Conservation (phyloP, 768 basidiomycete species). For the Russula emetica region DNA sequence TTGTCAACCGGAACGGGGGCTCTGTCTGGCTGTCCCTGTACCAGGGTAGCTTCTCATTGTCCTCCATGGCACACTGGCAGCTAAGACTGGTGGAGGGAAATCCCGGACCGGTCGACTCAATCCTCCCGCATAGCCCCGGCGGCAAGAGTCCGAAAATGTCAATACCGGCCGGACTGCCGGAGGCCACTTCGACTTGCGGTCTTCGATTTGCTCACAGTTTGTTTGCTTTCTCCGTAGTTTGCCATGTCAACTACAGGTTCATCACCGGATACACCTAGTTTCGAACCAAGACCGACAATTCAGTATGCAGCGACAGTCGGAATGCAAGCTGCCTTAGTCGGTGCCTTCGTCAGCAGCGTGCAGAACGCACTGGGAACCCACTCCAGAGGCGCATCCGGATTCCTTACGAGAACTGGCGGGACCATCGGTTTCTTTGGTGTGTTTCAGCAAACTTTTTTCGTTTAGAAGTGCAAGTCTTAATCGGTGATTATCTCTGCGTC, state of each 20-base stretch:
- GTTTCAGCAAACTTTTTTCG: slow-evolving; percentile 30
- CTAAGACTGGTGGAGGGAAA: no score
- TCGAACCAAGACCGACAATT: slow-evolving; percentile 52
- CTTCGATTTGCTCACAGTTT: background rate
- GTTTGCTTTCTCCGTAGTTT: background rate
- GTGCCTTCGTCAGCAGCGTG: slow-evolving; percentile 62
- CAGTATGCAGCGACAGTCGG: slow-evolving; percentile 53
- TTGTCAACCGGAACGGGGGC: slow-evolving; percentile 42
- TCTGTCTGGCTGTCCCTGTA: slow-evolving; percentile 36
- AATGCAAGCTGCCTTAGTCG: slow-evolving; percentile 61
- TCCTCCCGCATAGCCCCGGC: background rate
- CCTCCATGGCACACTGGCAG: slow-evolving; percentile 6
- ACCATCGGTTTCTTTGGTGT: slow-evolving; percentile 90
- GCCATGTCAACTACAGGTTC: slow-evolving; percentile 17
- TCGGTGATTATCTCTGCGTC: background rate
- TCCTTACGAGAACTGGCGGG: slow-evolving; percentile 81
- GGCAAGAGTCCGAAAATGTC: background rate
- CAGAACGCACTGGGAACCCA: slow-evolving; percentile 82
- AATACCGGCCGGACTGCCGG: slow-evolving; percentile 7
- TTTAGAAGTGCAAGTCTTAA: background rate
- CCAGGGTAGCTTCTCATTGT: slow-evolving; percentile 28
- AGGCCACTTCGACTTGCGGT: background rate
- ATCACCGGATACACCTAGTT: slow-evolving; percentile 29
- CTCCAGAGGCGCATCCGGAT: slow-evolving; percentile 75
- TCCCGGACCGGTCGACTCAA: background rate